Percentiles rank a stretch among this genome's conserved stretches.
Evolutionary conservation across 306 rosid species (phyloP).

Genomic region (Potentilla sterilis): DNA sequence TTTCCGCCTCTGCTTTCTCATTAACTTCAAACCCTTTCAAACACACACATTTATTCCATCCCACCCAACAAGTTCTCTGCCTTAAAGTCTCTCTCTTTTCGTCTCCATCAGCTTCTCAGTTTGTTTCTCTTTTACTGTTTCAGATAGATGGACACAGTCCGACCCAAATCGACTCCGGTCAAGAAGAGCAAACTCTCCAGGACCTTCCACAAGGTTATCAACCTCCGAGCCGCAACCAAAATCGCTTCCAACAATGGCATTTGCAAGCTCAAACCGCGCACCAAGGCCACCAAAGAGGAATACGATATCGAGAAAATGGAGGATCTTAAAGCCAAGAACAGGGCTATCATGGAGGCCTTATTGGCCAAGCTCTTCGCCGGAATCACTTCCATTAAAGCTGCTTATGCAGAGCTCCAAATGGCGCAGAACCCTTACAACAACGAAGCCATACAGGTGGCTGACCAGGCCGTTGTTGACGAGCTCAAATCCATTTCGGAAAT

Average conservation of each 20-base stretch:
- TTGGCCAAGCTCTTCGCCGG: slow-evolving; percentile 84
- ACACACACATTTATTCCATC: slow-evolving; percentile 22
- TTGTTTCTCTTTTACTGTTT: neutral
- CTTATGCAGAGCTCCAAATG: slow-evolving; percentile 93
- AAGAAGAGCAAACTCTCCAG: slow-evolving; percentile 50
- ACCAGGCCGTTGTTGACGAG: slow-evolving; percentile 81
- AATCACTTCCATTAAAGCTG: slow-evolving; percentile 85
- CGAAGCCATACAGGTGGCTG: slow-evolving; percentile 71
- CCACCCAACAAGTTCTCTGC: slow-evolving; percentile 28
- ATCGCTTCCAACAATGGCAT: slow-evolving; percentile 75
- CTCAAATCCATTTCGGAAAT: slow-evolving; percentile 68
- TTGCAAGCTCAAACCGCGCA: slow-evolving; percentile 56
- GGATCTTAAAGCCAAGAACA: slow-evolving; percentile 42
- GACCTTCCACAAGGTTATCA: slow-evolving; percentile 69
- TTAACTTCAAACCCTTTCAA: slow-evolving; percentile 30
- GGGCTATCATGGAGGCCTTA: slow-evolving; percentile 80
- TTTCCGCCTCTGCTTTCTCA: slow-evolving; percentile 45
- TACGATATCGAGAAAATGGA: slow-evolving; percentile 24
- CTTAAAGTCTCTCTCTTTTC: slow-evolving; percentile 10
- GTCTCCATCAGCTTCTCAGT: neutral
- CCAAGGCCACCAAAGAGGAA: slow-evolving; percentile 47
- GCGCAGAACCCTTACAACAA: slow-evolving; percentile 87
- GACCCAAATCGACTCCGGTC: slow-evolving; percentile 59
- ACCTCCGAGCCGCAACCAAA: slow-evolving; percentile 49
- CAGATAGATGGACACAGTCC: slow-evolving; percentile 63